phyloP scores from a whole-genome alignment of 805 yeast species.

The Sporopachydermia lactativora region DNA sequence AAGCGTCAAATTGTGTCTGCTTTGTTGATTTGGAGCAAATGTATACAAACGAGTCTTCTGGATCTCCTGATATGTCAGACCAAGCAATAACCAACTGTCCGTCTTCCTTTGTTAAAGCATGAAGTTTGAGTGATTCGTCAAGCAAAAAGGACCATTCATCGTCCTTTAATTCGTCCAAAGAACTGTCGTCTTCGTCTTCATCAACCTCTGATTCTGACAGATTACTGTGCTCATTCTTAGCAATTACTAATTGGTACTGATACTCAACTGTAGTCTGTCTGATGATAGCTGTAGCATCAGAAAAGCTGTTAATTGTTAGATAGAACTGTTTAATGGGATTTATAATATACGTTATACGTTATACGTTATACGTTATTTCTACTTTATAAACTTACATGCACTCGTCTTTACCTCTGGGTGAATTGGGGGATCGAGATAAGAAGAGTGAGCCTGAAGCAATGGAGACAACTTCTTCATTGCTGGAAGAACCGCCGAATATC shows the following conservation, averaged over 20 bases:
- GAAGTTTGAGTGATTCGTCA: constrained; percentile 42
- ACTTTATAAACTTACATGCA: constrained; percentile 16
- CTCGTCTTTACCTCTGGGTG: constrained; percentile 82
- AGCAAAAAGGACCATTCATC: constrained; percentile 68
- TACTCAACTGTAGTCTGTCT: constrained; percentile 52
- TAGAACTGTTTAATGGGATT: no score
- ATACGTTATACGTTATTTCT: neutral
- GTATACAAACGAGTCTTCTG: constrained; percentile 74
- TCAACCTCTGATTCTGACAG: constrained; percentile 25
- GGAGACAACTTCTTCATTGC: constrained; percentile 41
- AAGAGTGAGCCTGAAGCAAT: constrained; percentile 73
- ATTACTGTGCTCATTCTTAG: constrained; percentile 40
- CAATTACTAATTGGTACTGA: constrained; percentile 58
- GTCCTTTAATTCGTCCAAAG: constrained; percentile 20
- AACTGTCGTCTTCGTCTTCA: constrained; percentile 17
- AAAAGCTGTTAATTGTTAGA: constrained; percentile 63
- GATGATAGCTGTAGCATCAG: constrained; percentile 64
- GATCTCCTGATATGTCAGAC: constrained; percentile 77
- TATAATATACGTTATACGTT: no score
- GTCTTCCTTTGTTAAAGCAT: constrained; percentile 37
- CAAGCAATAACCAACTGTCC: constrained; percentile 49
- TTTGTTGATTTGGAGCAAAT: constrained; percentile 49
- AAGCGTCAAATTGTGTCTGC: constrained; percentile 20
- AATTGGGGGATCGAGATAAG: constrained; percentile 55
- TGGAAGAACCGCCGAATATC: constrained; percentile 40